Evolutionary conservation across 106 monocot genomes (phyloP).

Genomic region (Platanthera zijinensis): DNA sequence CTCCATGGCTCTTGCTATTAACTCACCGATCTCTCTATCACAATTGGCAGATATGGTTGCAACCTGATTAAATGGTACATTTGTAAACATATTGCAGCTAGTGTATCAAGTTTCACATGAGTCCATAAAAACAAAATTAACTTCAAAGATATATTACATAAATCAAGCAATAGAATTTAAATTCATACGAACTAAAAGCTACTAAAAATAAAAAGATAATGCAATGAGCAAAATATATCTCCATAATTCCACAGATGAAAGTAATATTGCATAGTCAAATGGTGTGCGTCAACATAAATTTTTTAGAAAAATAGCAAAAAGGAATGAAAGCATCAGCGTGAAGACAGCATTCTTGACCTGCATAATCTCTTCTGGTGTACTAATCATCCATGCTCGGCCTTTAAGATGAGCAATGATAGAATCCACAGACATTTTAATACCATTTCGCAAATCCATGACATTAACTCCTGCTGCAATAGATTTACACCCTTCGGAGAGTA

Average conservation of each 20-base stretch:
- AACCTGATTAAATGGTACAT: too few relatives aligned
- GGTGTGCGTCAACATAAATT: background rate
- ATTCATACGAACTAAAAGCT: background rate
- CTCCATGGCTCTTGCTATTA: too few relatives aligned
- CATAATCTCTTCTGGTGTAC: conserved; percentile 67
- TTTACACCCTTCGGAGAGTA: conserved; percentile 82
- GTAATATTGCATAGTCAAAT: background rate
- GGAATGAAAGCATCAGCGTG: background rate
- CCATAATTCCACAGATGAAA: background rate
- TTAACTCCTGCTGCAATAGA: conserved; percentile 81
- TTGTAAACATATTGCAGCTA: too few relatives aligned
- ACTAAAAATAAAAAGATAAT: conserved; percentile 1
- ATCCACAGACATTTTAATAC: conserved; percentile 65
- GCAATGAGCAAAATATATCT: background rate
- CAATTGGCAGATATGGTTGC: too few relatives aligned
- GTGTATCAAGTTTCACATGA: too few relatives aligned
- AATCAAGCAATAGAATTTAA: background rate
- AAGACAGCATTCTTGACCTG: conserved; percentile 33
- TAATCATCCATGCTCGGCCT: conserved; percentile 65
- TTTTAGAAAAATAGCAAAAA: background rate
- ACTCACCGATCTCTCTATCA: too few relatives aligned
- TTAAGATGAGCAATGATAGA: conserved; percentile 69
- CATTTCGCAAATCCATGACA: conserved; percentile 81
- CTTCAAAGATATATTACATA: conserved; percentile 31
- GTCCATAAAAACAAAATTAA: too few relatives aligned